Base-by-base conservation (phyloP, 2,329 filamentous ascomycete species). In the Atkinsonella hypoxylon region DNA sequence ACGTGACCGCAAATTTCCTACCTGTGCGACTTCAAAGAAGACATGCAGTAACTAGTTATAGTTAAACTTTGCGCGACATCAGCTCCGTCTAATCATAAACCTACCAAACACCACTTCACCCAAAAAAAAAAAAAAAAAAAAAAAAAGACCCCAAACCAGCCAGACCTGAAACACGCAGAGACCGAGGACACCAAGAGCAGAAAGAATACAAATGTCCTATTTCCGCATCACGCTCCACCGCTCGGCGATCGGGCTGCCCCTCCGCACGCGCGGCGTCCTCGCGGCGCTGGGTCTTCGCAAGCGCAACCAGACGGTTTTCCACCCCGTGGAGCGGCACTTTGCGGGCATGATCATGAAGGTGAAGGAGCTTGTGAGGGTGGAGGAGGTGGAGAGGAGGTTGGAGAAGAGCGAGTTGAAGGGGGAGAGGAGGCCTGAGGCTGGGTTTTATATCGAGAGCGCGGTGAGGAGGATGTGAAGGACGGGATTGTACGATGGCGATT, bases 321-420 rank as follows among this genome's bases (percentile, higher is more conserved):
- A 95, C 69, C 86, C 87, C 38, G 89, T 95, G 54, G 79, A 79
- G 54, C 81, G 83, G 41, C 82, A 89, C 58, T 82, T 88, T 55
- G 90, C 90, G 10, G 90, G 90, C 64, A 89, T 94, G 73, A 88
- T 96, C 62, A 85, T 96, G 76, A 85, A 85, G 68, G 89, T 96
- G 60, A 96, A 96, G 74, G 90, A 96, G 71, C 74, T 96, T 55
- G 87, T 96, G 44, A 76, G 80, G 49, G 89, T 95, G 36, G 74
- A 82, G 58, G 89, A 95, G 70, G 88, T 94, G 43, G 81, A 83
- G 34, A 65, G 70, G 54, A 67, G 76, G 32, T 65, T 88, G 68
- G 83, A 75, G 8, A 79, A 81, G 63, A 68, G 70, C 51, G 79
- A 95, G 72, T 76, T 95, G 62, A 82, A 81, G 70, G 78, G 76